A percentile compares a stretch with the other conserved stretches of the same genome.
These are phyloP conservation scores for Talaromyces adpressus DNA, from an alignment of 495 filamentous ascomycete genomes.

Conservation along the genomic window DNA sequence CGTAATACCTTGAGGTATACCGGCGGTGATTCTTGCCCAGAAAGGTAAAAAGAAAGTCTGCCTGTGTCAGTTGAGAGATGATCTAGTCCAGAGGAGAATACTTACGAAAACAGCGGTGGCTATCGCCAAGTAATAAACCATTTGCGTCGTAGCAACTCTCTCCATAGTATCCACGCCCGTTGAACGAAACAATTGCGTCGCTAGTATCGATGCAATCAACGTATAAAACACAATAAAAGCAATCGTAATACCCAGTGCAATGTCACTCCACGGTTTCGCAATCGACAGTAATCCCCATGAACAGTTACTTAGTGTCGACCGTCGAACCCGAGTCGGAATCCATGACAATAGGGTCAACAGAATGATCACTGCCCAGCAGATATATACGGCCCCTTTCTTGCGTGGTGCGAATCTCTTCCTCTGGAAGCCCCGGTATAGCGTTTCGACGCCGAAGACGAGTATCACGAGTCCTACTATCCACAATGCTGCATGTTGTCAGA, in stretches of 20 bases:
- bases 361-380: conserved; percentile 18
- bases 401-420: conserved; percentile 20
- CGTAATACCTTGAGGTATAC: conserved; percentile 13
- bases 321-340: conserved; percentile 14
- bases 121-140: conserved; percentile 28
- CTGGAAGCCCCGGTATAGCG: conserved; percentile 22
- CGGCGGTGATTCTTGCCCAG: conserved; percentile 15
- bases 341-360: conserved; percentile 23
- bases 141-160: conserved; percentile 27
- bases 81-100: not conserved
- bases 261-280: conserved; percentile 16
- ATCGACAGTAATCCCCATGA: conserved; percentile 24
- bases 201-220: conserved; percentile 14
- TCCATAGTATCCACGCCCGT: conserved; percentile 19
- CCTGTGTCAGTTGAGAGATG: not conserved
- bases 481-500: conserved; percentile 16
- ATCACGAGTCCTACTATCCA: conserved; percentile 29
- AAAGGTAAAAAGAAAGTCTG: conserved; percentile 26
- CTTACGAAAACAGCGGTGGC: conserved; percentile 23
- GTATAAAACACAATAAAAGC: conserved; percentile 12
- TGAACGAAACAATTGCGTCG: conserved; percentile 17
- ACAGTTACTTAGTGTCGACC: conserved; percentile 16
- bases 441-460: conserved; percentile 28
- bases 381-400: conserved; percentile 18
- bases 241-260: conserved; percentile 16